These are phyloP conservation scores for Diaporthe destruens DNA, from an alignment of 2,329 filamentous ascomycete genomes.

Conservation along the genomic window DNA sequence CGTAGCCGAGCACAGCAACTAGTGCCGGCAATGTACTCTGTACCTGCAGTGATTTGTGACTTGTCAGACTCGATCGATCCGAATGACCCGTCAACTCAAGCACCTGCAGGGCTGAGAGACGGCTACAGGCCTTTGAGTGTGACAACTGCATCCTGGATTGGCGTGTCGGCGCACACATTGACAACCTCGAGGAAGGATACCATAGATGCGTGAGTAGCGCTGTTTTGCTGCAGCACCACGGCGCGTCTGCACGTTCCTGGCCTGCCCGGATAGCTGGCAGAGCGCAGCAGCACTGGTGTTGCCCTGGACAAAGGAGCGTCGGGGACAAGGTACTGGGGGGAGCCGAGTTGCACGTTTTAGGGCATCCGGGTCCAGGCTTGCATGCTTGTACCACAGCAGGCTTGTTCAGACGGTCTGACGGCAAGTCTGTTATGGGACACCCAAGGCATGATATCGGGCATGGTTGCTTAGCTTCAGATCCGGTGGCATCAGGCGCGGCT, in stretches of 20 bases:
- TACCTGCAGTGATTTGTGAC: conserved; percentile 31
- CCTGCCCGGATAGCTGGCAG: not conserved
- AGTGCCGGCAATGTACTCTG: conserved; percentile 29
- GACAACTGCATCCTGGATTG: not conserved
- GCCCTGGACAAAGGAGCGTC: not conserved
- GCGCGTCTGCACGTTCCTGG: not conserved
- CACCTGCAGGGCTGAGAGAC: conserved; percentile 20
- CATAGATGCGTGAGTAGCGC: not conserved
- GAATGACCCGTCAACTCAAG: conserved; percentile 2
- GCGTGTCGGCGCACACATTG: conserved; percentile 21
- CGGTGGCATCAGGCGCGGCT: conserved; percentile 30
- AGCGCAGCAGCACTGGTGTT: not conserved
- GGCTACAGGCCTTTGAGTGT: not conserved
- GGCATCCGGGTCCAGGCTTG: conserved; percentile 21
- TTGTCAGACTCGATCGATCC: conserved; percentile 30
- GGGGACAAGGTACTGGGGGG: not conserved
- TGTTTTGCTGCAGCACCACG: conserved; percentile 8
- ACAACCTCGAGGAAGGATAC: conserved; percentile 16
- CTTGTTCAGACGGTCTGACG: conserved; percentile 31
- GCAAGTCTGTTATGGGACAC: conserved; percentile 33
- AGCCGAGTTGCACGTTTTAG: conserved; percentile 22
- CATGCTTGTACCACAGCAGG: not conserved
- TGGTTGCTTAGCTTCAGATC: conserved; percentile 32
- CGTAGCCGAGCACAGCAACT: not conserved
- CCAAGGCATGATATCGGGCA: conserved; percentile 33